Base-by-base conservation (phyloP, 2,329 filamentous ascomycete species). In the Penicillium sp. region DNA sequence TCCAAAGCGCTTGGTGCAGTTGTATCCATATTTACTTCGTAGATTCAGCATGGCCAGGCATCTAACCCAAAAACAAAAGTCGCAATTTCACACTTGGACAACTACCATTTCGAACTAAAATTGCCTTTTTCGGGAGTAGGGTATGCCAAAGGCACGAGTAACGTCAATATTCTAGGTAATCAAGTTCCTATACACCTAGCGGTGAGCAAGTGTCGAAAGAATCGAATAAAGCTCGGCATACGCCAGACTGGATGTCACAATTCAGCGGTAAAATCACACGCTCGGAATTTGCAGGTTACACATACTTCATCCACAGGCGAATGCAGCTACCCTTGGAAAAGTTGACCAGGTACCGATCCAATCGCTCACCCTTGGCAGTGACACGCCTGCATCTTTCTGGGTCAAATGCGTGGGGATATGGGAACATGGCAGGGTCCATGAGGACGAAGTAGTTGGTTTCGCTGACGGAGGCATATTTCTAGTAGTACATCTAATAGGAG, bases 221-320 rank as follows among this genome's bases (percentile, higher is more conserved):
- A 47, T 44, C 23, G 57, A 31, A 37, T 56, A 60, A 7, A 59
- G n/a, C 41, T 56, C 49, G 3, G 50, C 49, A 20, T 59, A 56
- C 1, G 56, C 57, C 27, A 61, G 25, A 37, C 57, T 61, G 5
- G 12, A 18, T 9, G 3, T 15, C 29, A 33, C 15, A 38, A 9
- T 18, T 29, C 25, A 18, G 25, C 4, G 10, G 23, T 13, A 1
- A 15, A n/a, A 1, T 20, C 10, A 10, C 3, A 4, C 4, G 24
- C 15, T 20, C 0, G 10, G 5, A 35, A 18, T 12, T n/a, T 13
- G 0, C 5, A 24, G 3, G 1, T 24, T 2, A 13, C 15, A n/a
- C 59, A 29, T 48, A 66, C 63, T 66, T 61, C 40, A 62, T 48
- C 7, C 62, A 60, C 2, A 62, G 9, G 41, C 63, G 65, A 1